Conservation (phyloP, 2,329 filamentous ascomycete species). For the Atkinsonella texensis region DNA sequence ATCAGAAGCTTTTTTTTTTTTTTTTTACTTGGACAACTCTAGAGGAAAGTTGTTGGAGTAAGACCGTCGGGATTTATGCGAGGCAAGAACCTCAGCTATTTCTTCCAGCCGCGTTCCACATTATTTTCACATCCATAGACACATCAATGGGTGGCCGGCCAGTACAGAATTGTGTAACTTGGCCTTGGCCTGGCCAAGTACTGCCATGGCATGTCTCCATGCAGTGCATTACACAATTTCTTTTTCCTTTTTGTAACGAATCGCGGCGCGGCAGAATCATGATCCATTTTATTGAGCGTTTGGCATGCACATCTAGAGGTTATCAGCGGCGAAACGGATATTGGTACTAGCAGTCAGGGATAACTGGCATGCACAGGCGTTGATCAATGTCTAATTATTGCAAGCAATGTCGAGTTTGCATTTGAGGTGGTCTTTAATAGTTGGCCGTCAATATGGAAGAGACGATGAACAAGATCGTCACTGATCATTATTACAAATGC, state of each 20-base stretch:
- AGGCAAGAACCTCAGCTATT: too few species aligned
- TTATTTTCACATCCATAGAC: too few species aligned
- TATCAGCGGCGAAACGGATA: not conserved
- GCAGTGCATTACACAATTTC: too few species aligned
- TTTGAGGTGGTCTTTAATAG: not conserved
- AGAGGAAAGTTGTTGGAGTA: not conserved
- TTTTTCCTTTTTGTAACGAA: not conserved
- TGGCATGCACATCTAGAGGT: not conserved
- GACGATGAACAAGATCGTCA: not conserved
- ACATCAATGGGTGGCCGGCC: too few species aligned
- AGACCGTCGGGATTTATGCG: too few species aligned
- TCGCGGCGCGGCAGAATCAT: not conserved
- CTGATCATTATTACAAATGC: not conserved
- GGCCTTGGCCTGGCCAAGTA: too few species aligned
- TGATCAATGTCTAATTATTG: not conserved
- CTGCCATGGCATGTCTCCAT: too few species aligned
- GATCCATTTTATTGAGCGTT: not conserved
- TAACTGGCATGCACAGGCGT: slow-evolving; percentile 3
- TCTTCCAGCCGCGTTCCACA: too few species aligned
- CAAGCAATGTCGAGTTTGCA: not conserved
- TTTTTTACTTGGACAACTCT: not conserved
- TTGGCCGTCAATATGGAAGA: not conserved
- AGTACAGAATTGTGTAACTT: too few species aligned
- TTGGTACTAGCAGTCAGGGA: not conserved
- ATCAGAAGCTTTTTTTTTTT: not conserved